A percentile compares a stretch with the other conserved stretches of the same genome.
Evolutionary conservation across 176 grass and related monocot species (phyloP).

Genomic region (Cymbopogon citratus): DNA sequence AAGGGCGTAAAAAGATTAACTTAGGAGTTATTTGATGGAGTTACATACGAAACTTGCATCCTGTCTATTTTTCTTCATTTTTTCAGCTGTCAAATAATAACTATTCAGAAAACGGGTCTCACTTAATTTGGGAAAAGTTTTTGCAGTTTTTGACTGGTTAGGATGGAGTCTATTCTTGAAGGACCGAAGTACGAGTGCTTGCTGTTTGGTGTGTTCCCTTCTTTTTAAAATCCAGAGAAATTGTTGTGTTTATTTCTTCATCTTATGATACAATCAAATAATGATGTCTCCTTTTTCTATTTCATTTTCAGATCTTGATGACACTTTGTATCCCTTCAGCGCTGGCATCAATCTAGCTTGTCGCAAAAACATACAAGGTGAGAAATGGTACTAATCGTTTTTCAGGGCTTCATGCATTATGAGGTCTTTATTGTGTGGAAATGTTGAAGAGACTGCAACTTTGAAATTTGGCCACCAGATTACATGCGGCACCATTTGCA

Average conservation of each 20-base stretch:
- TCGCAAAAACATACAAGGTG: conserved; percentile 68
- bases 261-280: not conserved
- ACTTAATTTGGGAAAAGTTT: not conserved
- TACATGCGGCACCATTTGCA: conserved; percentile 63
- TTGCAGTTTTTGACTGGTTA: not conserved
- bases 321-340: conserved; percentile 64
- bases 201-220: conserved; percentile 47
- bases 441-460: not conserved
- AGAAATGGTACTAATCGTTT: not conserved
- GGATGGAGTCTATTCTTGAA: conserved; percentile 40
- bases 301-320: conserved; percentile 69
- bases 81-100: not conserved
- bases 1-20: too few relatives aligned
- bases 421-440: not conserved
- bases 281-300: not conserved
- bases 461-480: conserved; percentile 33
- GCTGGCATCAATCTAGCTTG: conserved; percentile 61
- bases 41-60: not conserved
- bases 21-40: not conserved
- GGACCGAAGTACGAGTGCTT: conserved; percentile 63
- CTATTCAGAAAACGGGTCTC: not conserved
- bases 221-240: not conserved
- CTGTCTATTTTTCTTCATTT: not conserved
- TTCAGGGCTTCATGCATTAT: not conserved
- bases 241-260: not conserved